These are phyloP conservation scores for Mallotus nudiflorus DNA, from an alignment of 345 rosid species.

Conservation along the genomic window DNA sequence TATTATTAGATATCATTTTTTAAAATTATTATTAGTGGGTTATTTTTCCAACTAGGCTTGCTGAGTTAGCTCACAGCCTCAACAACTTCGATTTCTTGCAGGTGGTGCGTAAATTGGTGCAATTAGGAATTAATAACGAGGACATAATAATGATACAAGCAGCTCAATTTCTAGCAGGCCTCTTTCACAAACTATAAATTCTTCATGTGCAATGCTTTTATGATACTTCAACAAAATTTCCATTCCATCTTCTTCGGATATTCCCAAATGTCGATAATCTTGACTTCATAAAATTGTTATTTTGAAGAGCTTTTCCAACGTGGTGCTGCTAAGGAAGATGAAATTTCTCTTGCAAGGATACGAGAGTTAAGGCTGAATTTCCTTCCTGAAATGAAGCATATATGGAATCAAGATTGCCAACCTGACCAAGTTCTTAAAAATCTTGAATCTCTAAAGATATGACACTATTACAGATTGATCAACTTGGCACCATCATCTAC, in stretches of 20 bases:
- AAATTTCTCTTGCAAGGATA: not conserved
- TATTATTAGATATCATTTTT: no score
- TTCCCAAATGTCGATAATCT: constrained; percentile 21
- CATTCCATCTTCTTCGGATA: not conserved
- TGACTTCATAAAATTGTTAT: not conserved
- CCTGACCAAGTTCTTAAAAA: not conserved
- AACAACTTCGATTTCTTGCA: constrained; percentile 9
- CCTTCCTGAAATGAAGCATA: not conserved
- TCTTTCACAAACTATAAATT: not conserved
- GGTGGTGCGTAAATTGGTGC: constrained; percentile 23
- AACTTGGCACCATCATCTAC: constrained; percentile 13
- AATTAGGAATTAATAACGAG: not conserved
- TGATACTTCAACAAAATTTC: constrained; percentile 7
- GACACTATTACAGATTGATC: not conserved
- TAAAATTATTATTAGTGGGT: not conserved
- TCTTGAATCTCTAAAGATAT: constrained; percentile 16
- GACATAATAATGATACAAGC: not conserved
- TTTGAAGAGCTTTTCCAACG: constrained; percentile 8
- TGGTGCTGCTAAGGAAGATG: not conserved
- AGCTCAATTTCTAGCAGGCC: not conserved
- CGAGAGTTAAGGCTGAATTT: not conserved
- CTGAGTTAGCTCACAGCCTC: no score
- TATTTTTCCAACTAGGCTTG: no score
- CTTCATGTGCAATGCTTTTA: not conserved
- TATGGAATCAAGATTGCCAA: constrained; percentile 11